Evolutionary conservation across 208 protist genomes (phyloP), one percentile per base, ranked within the genome.

Genomic region (Wallacemonas sp.): DNA sequence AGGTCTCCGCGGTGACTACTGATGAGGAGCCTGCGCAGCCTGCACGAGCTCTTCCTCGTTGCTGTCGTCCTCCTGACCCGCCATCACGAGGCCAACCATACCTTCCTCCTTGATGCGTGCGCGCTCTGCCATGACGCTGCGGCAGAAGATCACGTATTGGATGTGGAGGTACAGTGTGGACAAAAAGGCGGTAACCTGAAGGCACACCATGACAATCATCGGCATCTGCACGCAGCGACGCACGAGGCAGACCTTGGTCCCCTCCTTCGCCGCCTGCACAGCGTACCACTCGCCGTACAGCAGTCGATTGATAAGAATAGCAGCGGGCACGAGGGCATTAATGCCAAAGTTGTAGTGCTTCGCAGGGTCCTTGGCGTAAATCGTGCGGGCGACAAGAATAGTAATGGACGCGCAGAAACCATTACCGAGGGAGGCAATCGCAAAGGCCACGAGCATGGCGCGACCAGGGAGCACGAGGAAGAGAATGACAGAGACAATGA

Each of bases 281-380:
- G 79, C 74, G 64, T 77, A 80, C 76, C 77, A 84, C 68, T 89
- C 86, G 14, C 77, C 86, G 62, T 80, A 92, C 17, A 92, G 49
- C 27, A 89, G 17, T 33, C 80, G 75, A 70, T 92, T 92, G 28
- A 89, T 70, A 31, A 85, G 38, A 15, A 92, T 46, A 2, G 80
- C 70, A 1, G 79, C 47, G 24, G 62, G 47, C 30, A 72, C 62
- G 2, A 68, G 39, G 3, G 79, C 56, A 30, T 79, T 70, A 28
- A 68, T 72, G 41, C 61, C 64, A 21, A 82, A 82, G 64, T 89
- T 86, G 66, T 89, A 92, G 67, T 87, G 82, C 75, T 80, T 86
- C 33, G 76, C 86, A 36, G 79, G 62, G 60, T 89, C 82, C 59
- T 84, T 85, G 28, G 77, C 79, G 72, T 79, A 92, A 12, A 89